phyloP scores from a whole-genome alignment of 371 early-diverging fungal species.

The Apophysomyces variabilis region DNA sequence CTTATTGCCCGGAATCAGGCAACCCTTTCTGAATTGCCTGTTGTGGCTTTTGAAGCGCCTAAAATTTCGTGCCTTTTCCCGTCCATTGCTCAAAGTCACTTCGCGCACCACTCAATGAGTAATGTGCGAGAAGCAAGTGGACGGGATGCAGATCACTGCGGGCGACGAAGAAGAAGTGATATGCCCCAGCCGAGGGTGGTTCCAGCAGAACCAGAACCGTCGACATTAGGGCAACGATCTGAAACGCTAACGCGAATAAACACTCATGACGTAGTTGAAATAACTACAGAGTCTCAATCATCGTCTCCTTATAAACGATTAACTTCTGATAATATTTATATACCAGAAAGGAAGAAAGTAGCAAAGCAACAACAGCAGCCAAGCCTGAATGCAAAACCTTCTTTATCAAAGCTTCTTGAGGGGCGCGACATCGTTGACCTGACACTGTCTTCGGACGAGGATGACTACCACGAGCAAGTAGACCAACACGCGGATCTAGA shows the following conservation, averaged over 20 bases:
- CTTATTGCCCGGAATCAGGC: not conserved
- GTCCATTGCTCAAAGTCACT: not conserved
- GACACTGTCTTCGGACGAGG: conserved; percentile 5
- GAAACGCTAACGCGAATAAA: not conserved
- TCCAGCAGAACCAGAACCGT: not conserved
- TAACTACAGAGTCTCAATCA: not conserved
- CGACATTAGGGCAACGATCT: not conserved
- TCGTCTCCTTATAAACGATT: no score
- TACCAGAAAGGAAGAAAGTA: no score
- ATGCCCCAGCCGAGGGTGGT: not conserved
- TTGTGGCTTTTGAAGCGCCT: conserved; percentile 1
- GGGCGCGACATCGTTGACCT: not conserved
- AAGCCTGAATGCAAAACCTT: not conserved
- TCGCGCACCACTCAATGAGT: conserved; percentile 2
- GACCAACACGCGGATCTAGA: not conserved
- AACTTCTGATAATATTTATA: no score
- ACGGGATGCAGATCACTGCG: not conserved
- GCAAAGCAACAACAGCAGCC: no score
- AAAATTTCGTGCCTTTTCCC: not conserved
- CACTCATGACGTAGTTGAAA: not conserved
- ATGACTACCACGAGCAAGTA: not conserved
- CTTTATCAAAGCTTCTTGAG: not conserved
- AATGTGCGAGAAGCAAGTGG: not conserved
- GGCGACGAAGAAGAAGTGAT: not conserved
- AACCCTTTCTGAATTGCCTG: not conserved